A percentile compares a stretch with the other conserved stretches of the same genome.
Conservation (phyloP, 2,329 filamentous ascomycete species). For the Hymenoscyphus albidus region DNA sequence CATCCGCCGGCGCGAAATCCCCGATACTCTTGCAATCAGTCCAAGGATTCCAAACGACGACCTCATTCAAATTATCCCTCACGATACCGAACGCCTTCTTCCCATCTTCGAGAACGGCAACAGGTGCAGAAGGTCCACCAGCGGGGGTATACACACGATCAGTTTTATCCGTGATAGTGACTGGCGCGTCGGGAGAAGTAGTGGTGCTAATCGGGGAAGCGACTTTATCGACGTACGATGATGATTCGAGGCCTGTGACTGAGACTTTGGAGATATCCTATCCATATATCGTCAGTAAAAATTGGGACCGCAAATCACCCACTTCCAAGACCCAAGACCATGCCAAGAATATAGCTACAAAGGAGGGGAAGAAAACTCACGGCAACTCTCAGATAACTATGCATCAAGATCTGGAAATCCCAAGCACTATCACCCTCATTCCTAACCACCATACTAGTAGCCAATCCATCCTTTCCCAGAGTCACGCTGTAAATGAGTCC, state of each 20-base stretch:
- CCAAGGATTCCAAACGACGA: slow-evolving; percentile 98
- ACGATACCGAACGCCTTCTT: slow-evolving; percentile 67
- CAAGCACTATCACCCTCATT: slow-evolving; percentile 80
- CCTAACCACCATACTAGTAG: slow-evolving; percentile 79
- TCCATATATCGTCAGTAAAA: slow-evolving; percentile 9
- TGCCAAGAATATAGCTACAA: not conserved
- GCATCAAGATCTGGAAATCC: slow-evolving; percentile 87
- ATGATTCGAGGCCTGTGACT: slow-evolving; percentile 71
- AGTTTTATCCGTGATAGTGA: slow-evolving; percentile 73
- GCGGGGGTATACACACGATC: slow-evolving; percentile 83
- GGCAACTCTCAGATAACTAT: slow-evolving; percentile 81
- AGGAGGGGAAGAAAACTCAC: slow-evolving; percentile 47
- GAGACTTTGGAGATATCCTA: slow-evolving; percentile 75
- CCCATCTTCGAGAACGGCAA: slow-evolving; percentile 60
- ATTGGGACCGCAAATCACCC: not conserved
- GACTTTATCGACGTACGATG: slow-evolving; percentile 82
- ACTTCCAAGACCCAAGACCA: not conserved
- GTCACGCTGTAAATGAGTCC: slow-evolving; percentile 91
- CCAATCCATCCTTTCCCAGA: slow-evolving; percentile 67
- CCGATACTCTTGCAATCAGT: slow-evolving; percentile 72
- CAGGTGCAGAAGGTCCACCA: slow-evolving; percentile 53
- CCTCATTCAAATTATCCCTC: slow-evolving; percentile 79
- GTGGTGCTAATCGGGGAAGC: slow-evolving; percentile 54
- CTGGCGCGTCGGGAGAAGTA: slow-evolving; percentile 53
- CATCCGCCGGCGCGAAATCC: slow-evolving; percentile 86